Evolutionary conservation across 768 basidiomycete species (phyloP).

Genomic region (Tulasnella sp.): DNA sequence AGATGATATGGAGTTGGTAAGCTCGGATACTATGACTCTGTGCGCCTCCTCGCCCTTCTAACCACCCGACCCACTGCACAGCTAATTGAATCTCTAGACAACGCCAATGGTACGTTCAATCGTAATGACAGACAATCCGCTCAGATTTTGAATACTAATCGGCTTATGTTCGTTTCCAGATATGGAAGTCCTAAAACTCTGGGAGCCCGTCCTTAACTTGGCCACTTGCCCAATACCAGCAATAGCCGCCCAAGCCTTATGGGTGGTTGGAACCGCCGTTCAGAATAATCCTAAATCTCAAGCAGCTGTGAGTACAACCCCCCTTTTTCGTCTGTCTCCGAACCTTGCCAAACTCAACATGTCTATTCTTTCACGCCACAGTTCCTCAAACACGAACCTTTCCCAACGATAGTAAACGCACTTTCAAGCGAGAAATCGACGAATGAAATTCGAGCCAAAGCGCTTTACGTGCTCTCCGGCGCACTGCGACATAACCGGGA

Average conservation of each 20-base stretch:
- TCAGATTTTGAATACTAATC: too few species aligned
- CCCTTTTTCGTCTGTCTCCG: too few species aligned
- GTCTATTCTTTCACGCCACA: too few species aligned
- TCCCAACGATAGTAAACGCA: conserved; percentile 59
- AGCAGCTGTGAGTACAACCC: conserved; percentile 61
- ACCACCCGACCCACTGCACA: conserved; percentile 35
- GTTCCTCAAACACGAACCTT: conserved; percentile 54
- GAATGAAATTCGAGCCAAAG: conserved; percentile 63
- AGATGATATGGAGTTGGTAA: conserved; percentile 84
- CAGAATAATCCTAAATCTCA: conserved; percentile 90
- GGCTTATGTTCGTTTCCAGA: conserved; percentile 46
- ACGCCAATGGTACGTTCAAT: conserved; percentile 67
- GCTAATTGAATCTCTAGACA: conserved; percentile 86
- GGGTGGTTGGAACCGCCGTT: conserved; percentile 84
- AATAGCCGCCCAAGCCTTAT: conserved; percentile 65
- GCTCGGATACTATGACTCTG: conserved; percentile 31
- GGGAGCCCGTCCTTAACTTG: conserved; percentile 70
- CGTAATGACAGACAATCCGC: too few species aligned
- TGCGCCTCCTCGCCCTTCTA: neutral
- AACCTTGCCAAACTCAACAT: too few species aligned
- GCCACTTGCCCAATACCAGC: conserved; percentile 54
- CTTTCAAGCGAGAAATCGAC: conserved; percentile 47
- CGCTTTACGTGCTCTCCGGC: conserved; percentile 75
- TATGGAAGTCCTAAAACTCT: conserved; percentile 68
- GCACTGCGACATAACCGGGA: conserved; percentile 70